Base-by-base conservation (phyloP, 371 early-diverging fungal species). In the Lichtheimia corymbifera region DNA sequence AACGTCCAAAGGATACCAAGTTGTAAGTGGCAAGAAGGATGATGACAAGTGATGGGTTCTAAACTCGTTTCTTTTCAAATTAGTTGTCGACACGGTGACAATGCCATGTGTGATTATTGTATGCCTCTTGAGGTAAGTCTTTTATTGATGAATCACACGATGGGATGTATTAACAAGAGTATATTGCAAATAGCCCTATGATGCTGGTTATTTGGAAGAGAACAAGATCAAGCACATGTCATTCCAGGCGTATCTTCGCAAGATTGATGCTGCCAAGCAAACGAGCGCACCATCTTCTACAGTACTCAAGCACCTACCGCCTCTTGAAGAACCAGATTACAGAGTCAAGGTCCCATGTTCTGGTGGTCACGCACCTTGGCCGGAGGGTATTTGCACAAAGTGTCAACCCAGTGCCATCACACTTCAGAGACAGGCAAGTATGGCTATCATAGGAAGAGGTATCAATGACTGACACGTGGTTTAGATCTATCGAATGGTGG, bases 21-120 rank as follows among this genome's bases (percentile, higher is more conserved):
- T 94, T 97, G 95, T 93, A 85, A 69, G 83, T 63, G 11, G 5
- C 9, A 22, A 43, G 43, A 20, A 6, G 14, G 13, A 35, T 35
- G 35, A 11, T 6, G 35, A 35, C 11, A 35, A 35, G 35, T 35
- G 35, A 11, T 50, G 28, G 49, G 28, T 50, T 12, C 17, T 35
- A 18, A 14, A 17, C 12, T 35, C 49, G 14, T 17, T 54, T 58
- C n/a, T 52, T 50, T 50, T 41, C 17, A 56, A 40, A 11, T 25
- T 59, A 92, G 93, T 74, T 98, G 99, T 79, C 91, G 91, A 53
- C 99, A 98, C 70, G 89, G 93, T 9, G 70, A 74, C 14, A 87
- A 90, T 47, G 96, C 94, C 43, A 98, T 98, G 97, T 99, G 99
- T 74, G 96, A 96, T 67, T 97, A 99, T 72, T 99, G 99, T 72